Evolutionary conservation across 768 basidiomycete genomes (phyloP).

Genomic region (Amanita fuliginea): DNA sequence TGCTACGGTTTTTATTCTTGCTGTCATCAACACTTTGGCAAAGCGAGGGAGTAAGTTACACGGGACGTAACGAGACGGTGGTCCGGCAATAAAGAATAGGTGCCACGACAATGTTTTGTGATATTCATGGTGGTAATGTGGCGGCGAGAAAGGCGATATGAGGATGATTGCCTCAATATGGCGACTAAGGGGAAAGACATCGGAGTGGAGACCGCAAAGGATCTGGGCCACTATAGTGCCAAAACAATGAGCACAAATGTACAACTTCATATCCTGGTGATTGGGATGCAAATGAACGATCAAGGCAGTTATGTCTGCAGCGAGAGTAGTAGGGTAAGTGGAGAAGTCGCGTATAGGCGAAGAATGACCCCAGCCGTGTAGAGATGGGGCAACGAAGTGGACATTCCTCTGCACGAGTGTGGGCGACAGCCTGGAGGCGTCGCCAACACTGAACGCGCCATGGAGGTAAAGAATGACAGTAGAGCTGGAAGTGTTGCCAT

Average conservation of each 20-base stretch:
- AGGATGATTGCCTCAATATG: constrained; percentile 37
- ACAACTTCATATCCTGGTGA: constrained; percentile 28
- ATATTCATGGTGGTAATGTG: constrained; percentile 34
- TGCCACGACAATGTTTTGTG: constrained; percentile 32
- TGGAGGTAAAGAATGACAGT: constrained; percentile 44
- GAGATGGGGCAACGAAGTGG: constrained; percentile 39
- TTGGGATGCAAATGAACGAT: constrained; percentile 40
- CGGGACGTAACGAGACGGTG: constrained; percentile 30
- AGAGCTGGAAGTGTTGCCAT: constrained; percentile 36
- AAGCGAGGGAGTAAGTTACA: constrained; percentile 25
- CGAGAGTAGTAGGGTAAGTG: constrained; percentile 30
- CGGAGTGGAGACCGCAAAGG: constrained; percentile 38
- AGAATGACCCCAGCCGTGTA: constrained; percentile 50
- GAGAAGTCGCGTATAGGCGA: constrained; percentile 24
- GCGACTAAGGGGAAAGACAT: constrained; percentile 37
- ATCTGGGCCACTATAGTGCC: constrained; percentile 48
- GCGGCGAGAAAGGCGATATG: constrained; percentile 34
- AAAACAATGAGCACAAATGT: constrained; percentile 41
- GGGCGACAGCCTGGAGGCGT: constrained; percentile 22
- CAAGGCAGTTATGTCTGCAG: constrained; percentile 32
- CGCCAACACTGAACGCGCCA: constrained; percentile 42
- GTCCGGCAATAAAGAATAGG: constrained; percentile 36
- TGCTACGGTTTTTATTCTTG: constrained; percentile 25
- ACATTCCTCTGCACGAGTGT: constrained; percentile 26
- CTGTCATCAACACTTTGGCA: constrained; percentile 18